These are phyloP conservation scores for Westerdykella aurantiaca DNA, from an alignment of 2,329 filamentous ascomycete genomes.

Conservation along the genomic window DNA sequence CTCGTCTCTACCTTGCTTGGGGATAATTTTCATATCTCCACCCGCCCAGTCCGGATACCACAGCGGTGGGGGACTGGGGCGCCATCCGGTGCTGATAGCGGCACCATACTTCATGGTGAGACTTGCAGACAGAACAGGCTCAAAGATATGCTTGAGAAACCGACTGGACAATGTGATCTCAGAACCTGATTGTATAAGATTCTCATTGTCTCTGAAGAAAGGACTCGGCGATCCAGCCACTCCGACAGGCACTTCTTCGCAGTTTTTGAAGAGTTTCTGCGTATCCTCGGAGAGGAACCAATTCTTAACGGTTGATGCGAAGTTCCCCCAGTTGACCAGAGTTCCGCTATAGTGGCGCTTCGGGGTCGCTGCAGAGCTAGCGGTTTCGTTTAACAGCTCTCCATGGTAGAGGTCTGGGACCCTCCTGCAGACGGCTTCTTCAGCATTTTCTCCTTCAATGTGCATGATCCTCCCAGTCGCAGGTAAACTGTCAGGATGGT, in stretches of 20 bases:
- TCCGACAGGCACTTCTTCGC: neutral
- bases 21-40: neutral
- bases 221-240: neutral
- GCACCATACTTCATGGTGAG: neutral
- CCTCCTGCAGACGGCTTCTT: neutral
- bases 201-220: neutral
- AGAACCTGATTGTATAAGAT: neutral
- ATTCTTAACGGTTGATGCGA: neutral
- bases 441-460: too few species aligned
- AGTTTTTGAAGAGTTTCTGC: neutral
- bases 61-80: too few species aligned
- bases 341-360: neutral
- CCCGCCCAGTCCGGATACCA: too few species aligned
- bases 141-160: neutral
- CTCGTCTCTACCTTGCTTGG: neutral
- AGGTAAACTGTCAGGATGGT: neutral
- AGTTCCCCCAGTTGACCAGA: neutral
- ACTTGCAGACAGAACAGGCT: neutral
- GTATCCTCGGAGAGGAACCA: neutral
- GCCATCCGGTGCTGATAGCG: neutral
- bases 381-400: neutral
- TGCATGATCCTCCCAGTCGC: neutral
- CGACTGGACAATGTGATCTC: neutral
- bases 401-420: neutral
- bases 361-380: neutral